Base-by-base conservation (phyloP, 345 rosid genomes). In the Turritis glabra region DNA sequence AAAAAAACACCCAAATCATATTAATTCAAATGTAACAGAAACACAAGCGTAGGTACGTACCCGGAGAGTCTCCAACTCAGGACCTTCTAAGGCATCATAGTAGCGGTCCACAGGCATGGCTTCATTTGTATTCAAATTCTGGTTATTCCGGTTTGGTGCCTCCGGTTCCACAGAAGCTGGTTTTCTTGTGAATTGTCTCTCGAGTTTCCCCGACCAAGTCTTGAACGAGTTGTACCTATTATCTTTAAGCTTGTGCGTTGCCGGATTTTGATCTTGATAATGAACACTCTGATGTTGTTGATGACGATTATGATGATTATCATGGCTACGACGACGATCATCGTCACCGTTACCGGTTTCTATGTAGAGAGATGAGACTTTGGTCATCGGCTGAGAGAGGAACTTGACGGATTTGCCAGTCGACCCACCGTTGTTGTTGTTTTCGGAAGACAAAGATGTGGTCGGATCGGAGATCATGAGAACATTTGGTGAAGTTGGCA, bases 11-110 rank as follows among this genome's bases (percentile, higher is more conserved):
- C 35, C 21, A 15, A 52, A 35, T 3, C 37, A 26, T 19, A 59
- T 29, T 13, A 55, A 38, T 18, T 18, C 9, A 55, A 8, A 26
- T 40, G 21, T 14, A 33, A 32, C 12, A 3, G 18, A 41, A 19
- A 22, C 60, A 46, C 3, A 44, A 67, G 2, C 0, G 32, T 26
- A 64, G 43, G 21, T 1, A 58, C 84, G n/a, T 81, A 88, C 95
- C 84, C 85, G 81, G 15, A 91, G 92, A 53, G 86, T 86, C 65
- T 91, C 95, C 47, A 91, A 29, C 56, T 88, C 96, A 35, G 97
- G 97, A 59, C 97, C 97, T 83, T 87, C 88, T 65, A 91, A 68
- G 46, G 97, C 95, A 82, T 81, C 96, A 71, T 81, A 91, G 81
- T 87, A 89, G 18, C 97, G 77, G 72, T 89, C 96, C 23, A 91